Evolutionary conservation across 768 basidiomycete genomes (phyloP), one percentile per base, ranked within the genome.

Genomic region (Phallus indusiatus): DNA sequence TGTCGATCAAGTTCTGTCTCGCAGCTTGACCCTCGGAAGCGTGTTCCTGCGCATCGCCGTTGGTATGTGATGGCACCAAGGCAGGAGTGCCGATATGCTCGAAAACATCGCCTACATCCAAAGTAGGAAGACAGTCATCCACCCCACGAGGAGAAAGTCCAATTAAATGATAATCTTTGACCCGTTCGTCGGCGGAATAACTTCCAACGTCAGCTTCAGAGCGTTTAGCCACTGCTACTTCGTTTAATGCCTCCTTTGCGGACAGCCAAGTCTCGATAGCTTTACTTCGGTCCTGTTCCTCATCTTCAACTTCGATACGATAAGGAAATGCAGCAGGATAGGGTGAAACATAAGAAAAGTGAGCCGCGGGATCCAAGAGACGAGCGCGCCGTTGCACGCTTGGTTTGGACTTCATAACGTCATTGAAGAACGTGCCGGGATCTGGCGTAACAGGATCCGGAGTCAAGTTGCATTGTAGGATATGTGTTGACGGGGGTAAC

Each of bases 91-190:
- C 89, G 2, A 94, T 75, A 7, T 83, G 59, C 0, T 75, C 72
- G 63, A 91, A 83, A 0, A 89, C 83, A 67, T 96, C 91, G 3
- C 94, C 94, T 11, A 92, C 85, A 59, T 95, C 87, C 18, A 98
- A 76, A 63, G 84, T 81, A 0, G 94, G 94, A 9, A 96, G 69
- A 64, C 85, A 89, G 64, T 95, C 92, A 33, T 77, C 71, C 48
- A 92, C 67, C 12, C 83, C 83, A 1, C 79, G 77, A 52, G 81
- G 78, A 0, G 92, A 84, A 17, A 98, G 64, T 4, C 83, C 91
- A 17, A 96, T 76, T 42, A 97, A 82, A 20, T 69, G 60, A 33
- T 63, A 60, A 51, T 77, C 74, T 51, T 80, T 76, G 57, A 84
- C 78, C 55, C 84, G 73, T 53, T 75, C 74, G 64, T 75, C 71